Evolutionary conservation across 2,329 filamentous ascomycete species (phyloP).

Genomic region (Byssothecium circinans): DNA sequence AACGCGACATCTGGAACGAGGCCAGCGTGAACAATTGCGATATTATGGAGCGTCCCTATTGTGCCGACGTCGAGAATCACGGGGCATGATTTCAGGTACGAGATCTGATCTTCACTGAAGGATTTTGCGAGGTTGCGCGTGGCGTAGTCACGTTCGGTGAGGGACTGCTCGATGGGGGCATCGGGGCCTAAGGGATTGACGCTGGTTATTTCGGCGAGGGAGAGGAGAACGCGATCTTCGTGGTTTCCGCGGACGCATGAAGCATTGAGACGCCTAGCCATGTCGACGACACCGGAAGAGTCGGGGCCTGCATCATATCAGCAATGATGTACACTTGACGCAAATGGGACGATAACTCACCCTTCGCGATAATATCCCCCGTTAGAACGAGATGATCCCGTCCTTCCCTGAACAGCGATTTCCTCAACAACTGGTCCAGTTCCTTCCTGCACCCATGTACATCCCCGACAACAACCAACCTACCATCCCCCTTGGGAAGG

Average conservation of each 20-base stretch:
- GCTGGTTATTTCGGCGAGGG: constrained; percentile 51
- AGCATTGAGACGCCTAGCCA: constrained; percentile 72
- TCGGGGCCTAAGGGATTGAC: constrained; percentile 27
- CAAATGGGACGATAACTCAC: constrained; percentile 6
- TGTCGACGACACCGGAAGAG: constrained; percentile 73
- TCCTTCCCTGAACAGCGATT: constrained; percentile 63
- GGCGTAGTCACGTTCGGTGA: constrained; percentile 39
- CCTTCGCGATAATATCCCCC: constrained; percentile 68
- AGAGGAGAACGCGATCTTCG: constrained; percentile 80
- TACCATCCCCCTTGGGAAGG: constrained; percentile 52
- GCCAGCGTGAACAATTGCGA: constrained; percentile 83
- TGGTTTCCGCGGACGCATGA: constrained; percentile 89
- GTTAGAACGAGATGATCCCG: constrained; percentile 52
- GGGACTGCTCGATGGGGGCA: constrained; percentile 31
- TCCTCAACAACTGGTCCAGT: constrained; percentile 61
- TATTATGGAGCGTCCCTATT: constrained; percentile 61
- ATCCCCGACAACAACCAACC: constrained; percentile 84
- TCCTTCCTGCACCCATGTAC: constrained; percentile 83
- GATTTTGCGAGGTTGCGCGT: constrained; percentile 59
- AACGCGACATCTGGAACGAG: constrained; percentile 75
- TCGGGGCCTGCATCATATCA: constrained; percentile 61
- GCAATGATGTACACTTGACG: neutral
- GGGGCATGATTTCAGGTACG: constrained; percentile 71
- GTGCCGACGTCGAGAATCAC: constrained; percentile 75
- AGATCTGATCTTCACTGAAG: constrained; percentile 61